Evolutionary conservation across 805 yeast species (phyloP).

Genomic region (Metschnikowia dekortorum): DNA sequence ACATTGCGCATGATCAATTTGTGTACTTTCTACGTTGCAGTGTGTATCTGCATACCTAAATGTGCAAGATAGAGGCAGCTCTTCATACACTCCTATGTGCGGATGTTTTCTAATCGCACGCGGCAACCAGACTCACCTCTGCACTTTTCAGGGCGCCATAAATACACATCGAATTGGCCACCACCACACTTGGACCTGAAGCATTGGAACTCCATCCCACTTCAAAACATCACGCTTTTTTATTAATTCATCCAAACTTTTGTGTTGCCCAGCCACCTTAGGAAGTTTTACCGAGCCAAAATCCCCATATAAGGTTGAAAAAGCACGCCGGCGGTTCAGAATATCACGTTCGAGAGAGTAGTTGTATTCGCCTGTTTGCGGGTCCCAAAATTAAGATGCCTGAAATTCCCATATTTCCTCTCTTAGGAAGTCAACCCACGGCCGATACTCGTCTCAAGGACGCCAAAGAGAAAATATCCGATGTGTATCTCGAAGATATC

Average conservation of each 20-base stretch:
- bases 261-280: background rate
- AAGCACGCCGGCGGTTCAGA: background rate
- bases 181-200: background rate
- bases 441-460: conserved; percentile 30
- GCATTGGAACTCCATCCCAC: background rate
- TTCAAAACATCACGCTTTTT: background rate
- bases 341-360: background rate
- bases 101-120: conserved; percentile 3
- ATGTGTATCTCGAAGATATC: conserved; percentile 28
- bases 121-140: background rate
- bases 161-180: background rate
- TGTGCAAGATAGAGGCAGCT: background rate
- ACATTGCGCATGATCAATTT: background rate
- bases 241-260: background rate
- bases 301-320: background rate
- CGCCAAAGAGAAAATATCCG: conserved; percentile 30
- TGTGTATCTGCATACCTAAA: background rate
- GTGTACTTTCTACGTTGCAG: background rate
- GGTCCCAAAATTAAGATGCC: background rate
- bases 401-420: conserved; percentile 23
- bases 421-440: conserved; percentile 24
- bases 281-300: background rate
- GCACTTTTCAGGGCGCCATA: conserved; percentile 1
- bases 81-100: background rate
- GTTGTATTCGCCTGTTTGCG: background rate